Percentiles rank a stretch among this genome's conserved stretches.
Evolutionary conservation across 352 stramenopile genomes (phyloP).

Genomic region (Phytophthora cryptogea): DNA sequence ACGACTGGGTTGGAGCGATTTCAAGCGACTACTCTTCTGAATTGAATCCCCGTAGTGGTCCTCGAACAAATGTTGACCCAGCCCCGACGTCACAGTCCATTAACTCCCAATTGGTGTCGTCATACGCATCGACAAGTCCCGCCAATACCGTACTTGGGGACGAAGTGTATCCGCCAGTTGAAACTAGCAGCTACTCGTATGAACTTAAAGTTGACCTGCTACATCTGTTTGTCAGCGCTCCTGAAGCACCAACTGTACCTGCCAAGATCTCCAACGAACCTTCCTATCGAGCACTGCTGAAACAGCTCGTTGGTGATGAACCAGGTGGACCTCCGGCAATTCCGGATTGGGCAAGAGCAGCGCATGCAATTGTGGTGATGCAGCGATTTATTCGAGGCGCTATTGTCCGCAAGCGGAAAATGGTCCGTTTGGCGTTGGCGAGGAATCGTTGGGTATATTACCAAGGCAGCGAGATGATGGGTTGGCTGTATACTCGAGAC

Average conservation of each 20-base stretch:
- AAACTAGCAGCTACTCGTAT: constrained; percentile 66
- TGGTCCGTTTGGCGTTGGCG: constrained; percentile 60
- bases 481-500: constrained; percentile 84
- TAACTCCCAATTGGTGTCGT: constrained; percentile 34
- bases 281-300: constrained; percentile 75
- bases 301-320: constrained; percentile 78
- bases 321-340: constrained; percentile 40
- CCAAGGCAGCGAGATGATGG: constrained; percentile 68
- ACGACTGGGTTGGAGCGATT: constrained; percentile 62
- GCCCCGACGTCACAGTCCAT: constrained; percentile 19
- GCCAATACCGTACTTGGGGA: constrained; percentile 38
- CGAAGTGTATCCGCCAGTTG: constrained; percentile 13
- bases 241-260: constrained; percentile 34
- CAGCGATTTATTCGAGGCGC: constrained; percentile 82
- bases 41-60: constrained; percentile 20
- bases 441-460: constrained; percentile 65
- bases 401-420: constrained; percentile 67
- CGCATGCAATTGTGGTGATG: constrained; percentile 77
- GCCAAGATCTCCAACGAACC: constrained; percentile 44
- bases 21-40: constrained; percentile 48
- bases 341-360: constrained; percentile 72
- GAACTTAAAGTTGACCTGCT: constrained; percentile 75
- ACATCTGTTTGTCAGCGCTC: constrained; percentile 72
- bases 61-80: constrained; percentile 28
- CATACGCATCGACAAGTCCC: constrained; percentile 41